phyloP scores from a whole-genome alignment of 257 asterid genomes.

The Ballota nigra region DNA sequence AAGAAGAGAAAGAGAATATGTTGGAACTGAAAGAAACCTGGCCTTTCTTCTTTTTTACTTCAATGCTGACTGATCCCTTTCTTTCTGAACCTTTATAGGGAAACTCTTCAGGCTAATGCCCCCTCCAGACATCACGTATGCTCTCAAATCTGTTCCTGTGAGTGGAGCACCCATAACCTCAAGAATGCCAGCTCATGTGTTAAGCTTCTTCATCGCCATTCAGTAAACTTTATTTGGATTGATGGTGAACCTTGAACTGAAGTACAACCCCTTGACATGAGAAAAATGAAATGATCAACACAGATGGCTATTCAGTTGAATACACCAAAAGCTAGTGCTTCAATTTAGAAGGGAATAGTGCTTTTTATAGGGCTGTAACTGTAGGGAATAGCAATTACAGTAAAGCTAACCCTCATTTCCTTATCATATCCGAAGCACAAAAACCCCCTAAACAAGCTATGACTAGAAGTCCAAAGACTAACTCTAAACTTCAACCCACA shows the following conservation, averaged over 20 bases:
- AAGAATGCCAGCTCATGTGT: conserved; percentile 89
- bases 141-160: conserved; percentile 90
- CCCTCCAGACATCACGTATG: conserved; percentile 99
- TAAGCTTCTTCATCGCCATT: conserved; percentile 57
- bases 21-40: conserved; percentile 53
- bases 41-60: conserved; percentile 91
- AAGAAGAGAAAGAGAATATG: conserved; percentile 6
- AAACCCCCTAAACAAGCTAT: too few species aligned
- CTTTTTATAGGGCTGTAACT: too few species aligned
- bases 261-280: conserved; percentile 40
- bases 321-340: neutral
- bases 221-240: conserved; percentile 54
- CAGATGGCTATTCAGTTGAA: neutral
- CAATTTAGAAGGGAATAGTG: neutral
- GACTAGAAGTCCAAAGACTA: too few species aligned
- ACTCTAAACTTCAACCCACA: too few species aligned
- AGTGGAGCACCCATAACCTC: conserved; percentile 99
- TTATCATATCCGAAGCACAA: too few species aligned
- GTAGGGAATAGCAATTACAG: too few species aligned
- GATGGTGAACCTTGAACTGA: conserved; percentile 37
- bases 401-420: too few species aligned
- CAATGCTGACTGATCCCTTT: conserved; percentile 85
- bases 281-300: conserved; percentile 9
- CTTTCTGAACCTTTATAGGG: conserved; percentile 90
- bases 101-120: conserved; percentile 68